phyloP scores from a whole-genome alignment of 257 asterid species.

The Ligustrum vulgare region DNA sequence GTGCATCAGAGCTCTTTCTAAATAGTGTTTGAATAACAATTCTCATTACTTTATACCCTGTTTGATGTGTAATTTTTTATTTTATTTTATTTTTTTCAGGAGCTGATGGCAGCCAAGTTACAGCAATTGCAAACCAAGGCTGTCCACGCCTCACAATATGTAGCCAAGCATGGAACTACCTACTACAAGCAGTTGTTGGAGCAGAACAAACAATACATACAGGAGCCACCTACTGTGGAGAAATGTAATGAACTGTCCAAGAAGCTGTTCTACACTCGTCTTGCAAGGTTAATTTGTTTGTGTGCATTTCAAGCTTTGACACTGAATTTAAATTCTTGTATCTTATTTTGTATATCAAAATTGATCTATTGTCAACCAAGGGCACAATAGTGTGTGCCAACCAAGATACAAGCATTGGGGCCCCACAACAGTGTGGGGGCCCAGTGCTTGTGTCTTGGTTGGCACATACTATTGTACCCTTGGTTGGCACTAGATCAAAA shows the following conservation, averaged over 20 bases:
- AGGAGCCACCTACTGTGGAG: not conserved
- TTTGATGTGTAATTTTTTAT: not conserved
- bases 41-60: not conserved
- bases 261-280: not conserved
- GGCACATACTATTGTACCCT: no score
- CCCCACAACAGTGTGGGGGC: no score
- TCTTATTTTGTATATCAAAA: not conserved
- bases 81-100: not conserved
- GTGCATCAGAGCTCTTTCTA: no score
- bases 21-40: not conserved
- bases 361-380: no score
- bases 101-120: conserved; percentile 1
- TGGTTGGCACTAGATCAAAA: no score
- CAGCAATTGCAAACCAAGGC: not conserved
- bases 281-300: not conserved
- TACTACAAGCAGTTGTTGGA: not conserved
- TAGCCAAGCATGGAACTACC: not conserved
- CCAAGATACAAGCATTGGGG: no score
- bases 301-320: not conserved
- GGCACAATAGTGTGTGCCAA: no score
- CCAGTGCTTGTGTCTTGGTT: no score
- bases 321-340: not conserved
- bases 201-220: not conserved
- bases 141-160: not conserved
- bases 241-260: not conserved